Evolutionary conservation across 106 monocot species (phyloP).

Genomic region (Acorus calamus): DNA sequence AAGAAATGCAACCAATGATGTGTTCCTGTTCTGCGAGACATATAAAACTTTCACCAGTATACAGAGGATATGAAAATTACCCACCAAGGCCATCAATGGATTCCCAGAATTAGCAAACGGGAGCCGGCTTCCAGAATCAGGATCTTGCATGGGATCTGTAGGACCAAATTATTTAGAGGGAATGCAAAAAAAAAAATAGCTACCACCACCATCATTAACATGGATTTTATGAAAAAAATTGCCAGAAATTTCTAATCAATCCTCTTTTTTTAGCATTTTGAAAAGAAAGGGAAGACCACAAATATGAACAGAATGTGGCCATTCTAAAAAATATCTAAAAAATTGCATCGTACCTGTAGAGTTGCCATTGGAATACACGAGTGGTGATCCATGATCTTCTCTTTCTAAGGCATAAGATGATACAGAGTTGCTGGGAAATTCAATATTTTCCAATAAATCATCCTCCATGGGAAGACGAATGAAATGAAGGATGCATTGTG

Average conservation of each 20-base stretch:
- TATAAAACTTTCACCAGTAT: background rate
- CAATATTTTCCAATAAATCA: slow-evolving; percentile 72
- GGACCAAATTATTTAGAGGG: slow-evolving; percentile 16
- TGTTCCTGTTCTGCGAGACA: no score
- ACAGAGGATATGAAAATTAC: slow-evolving; percentile 8
- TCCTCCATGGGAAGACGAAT: slow-evolving; percentile 87
- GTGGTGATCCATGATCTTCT: slow-evolving; percentile 7
- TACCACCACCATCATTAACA: no score
- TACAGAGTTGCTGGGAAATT: slow-evolving; percentile 20
- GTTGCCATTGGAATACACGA: slow-evolving; percentile 46
- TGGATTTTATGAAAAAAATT: no score
- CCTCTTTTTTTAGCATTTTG: no score
- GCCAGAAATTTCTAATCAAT: no score
- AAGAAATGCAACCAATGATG: no score
- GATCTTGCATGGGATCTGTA: slow-evolving; percentile 12
- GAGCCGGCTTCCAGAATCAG: slow-evolving; percentile 30
- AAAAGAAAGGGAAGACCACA: background rate
- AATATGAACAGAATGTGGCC: background rate
- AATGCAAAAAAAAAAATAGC: slow-evolving; percentile 1
- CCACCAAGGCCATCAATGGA: slow-evolving; percentile 87
- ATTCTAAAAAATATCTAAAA: background rate
- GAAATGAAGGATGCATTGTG: slow-evolving; percentile 95
- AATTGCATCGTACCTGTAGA: slow-evolving; percentile 8
- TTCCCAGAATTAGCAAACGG: slow-evolving; percentile 84
- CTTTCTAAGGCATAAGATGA: slow-evolving; percentile 16